phyloP scores from a whole-genome alignment of 2,329 filamentous ascomycete species.

The Stemphylium beticola region DNA sequence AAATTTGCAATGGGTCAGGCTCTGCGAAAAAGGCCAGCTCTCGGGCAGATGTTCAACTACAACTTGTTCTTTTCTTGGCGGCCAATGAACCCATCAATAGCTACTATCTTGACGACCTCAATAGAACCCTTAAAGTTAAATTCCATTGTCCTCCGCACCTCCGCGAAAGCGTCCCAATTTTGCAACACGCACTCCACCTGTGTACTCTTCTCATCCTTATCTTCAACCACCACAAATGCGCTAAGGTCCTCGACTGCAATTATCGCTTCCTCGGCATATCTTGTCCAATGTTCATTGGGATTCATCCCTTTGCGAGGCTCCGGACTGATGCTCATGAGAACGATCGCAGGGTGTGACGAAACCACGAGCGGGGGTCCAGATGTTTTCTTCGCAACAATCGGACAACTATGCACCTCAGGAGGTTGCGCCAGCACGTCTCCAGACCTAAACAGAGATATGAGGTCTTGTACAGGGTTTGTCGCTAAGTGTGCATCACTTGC shows the following conservation, averaged over 20 bases:
- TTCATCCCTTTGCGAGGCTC: conserved; percentile 5
- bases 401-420: conserved; percentile 28
- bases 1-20: neutral
- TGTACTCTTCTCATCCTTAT: conserved; percentile 17
- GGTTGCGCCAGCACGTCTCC: conserved; percentile 26
- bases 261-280: conserved; percentile 6
- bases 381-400: conserved; percentile 10
- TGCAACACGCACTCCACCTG: conserved; percentile 16
- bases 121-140: conserved; percentile 3
- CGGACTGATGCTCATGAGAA: conserved; percentile 22
- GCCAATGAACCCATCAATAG: conserved; percentile 27
- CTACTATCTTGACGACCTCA: conserved; percentile 19
- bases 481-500: conserved; percentile 29
- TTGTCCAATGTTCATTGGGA: conserved; percentile 12
- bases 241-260: conserved; percentile 13
- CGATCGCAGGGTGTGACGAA: conserved; percentile 19
- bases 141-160: conserved; percentile 18
- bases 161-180: conserved; percentile 10
- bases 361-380: neutral
- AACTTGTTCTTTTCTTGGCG: conserved; percentile 19
- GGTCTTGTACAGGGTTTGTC: conserved; percentile 29
- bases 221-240: conserved; percentile 15
- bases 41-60: neutral
- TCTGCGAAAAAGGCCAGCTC: too few relatives aligned
- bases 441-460: conserved; percentile 29